phyloP scores from a whole-genome alignment of 2,329 filamentous ascomycete genomes.

The Camillea tinctor region DNA sequence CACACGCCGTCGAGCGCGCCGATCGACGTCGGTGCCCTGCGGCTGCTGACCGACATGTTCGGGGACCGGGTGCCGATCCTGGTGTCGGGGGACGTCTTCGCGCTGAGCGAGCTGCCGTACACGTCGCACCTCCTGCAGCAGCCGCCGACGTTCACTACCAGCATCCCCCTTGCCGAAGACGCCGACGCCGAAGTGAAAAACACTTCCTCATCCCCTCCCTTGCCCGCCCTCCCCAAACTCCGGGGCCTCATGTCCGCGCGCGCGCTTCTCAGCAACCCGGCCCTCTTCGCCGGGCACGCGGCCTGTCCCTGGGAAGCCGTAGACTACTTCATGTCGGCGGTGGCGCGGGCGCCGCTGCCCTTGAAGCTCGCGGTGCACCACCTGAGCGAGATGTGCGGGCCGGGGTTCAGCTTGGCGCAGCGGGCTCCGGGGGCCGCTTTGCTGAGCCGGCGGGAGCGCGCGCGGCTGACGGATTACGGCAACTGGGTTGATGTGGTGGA shows the following conservation, averaged over 20 bases:
- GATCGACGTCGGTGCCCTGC: slow-evolving; percentile 61
- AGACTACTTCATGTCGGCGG: slow-evolving; percentile 60
- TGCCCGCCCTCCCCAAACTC: slow-evolving; percentile 45
- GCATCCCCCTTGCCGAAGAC: background rate
- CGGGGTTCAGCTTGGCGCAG: slow-evolving; percentile 55
- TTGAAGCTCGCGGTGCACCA: slow-evolving; percentile 66
- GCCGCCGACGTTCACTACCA: slow-evolving; percentile 24
- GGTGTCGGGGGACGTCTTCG: slow-evolving; percentile 69
- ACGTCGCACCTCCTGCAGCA: slow-evolving; percentile 33
- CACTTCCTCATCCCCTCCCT: no score
- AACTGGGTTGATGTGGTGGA: slow-evolving; percentile 60
- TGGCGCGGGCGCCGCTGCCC: slow-evolving; percentile 57
- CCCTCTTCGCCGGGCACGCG: slow-evolving; percentile 58
- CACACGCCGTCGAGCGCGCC: slow-evolving; percentile 60
- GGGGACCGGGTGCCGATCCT: slow-evolving; percentile 59
- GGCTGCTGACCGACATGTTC: slow-evolving; percentile 52
- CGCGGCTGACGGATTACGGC: slow-evolving; percentile 45
- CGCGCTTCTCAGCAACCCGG: slow-evolving; percentile 66
- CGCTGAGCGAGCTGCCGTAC: slow-evolving; percentile 50
- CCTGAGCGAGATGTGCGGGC: slow-evolving; percentile 63
- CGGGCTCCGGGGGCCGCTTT: slow-evolving; percentile 50
- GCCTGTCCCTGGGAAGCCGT: slow-evolving; percentile 63
- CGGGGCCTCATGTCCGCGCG: slow-evolving; percentile 69
- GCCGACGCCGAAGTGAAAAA: slow-evolving; percentile 2
- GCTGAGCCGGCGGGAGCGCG: slow-evolving; percentile 56